phyloP scores from a whole-genome alignment of 345 rosid genomes.

The Gossypium raimondii region DNA sequence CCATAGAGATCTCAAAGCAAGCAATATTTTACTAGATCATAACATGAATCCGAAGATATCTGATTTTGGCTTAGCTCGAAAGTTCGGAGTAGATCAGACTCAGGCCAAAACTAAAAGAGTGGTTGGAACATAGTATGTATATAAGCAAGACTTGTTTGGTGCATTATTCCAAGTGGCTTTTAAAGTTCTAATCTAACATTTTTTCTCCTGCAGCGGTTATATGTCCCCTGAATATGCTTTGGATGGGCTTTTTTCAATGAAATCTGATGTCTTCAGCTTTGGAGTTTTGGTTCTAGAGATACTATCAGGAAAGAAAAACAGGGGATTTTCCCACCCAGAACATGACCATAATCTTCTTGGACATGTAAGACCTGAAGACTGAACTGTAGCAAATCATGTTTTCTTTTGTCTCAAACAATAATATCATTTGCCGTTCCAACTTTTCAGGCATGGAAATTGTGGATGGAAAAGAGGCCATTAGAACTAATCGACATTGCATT shows the following conservation, averaged over 20 bases:
- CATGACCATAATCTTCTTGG: slow-evolving; percentile 10
- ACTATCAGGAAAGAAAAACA: too few relatives aligned
- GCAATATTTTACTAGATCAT: neutral
- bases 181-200: neutral
- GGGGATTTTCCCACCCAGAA: too few relatives aligned
- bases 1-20: neutral
- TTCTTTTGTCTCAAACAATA: neutral
- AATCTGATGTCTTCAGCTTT: slow-evolving; percentile 17
- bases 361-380: neutral
- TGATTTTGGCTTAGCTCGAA: neutral
- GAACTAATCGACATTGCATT: neutral
- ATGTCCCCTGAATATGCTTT: slow-evolving; percentile 16
- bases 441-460: slow-evolving; percentile 9
- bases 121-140: slow-evolving; percentile 5
- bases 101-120: slow-evolving; percentile 5
- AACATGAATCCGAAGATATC: neutral
- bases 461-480: neutral
- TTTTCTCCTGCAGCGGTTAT: neutral
- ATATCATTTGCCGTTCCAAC: neutral
- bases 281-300: neutral
- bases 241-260: neutral
- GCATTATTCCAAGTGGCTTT: neutral
- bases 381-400: too few relatives aligned
- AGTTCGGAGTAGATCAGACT: slow-evolving; percentile 1
- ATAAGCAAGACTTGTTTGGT: neutral